phyloP scores from a whole-genome alignment of 768 basidiomycete species.

The Hygrophorus russula region DNA sequence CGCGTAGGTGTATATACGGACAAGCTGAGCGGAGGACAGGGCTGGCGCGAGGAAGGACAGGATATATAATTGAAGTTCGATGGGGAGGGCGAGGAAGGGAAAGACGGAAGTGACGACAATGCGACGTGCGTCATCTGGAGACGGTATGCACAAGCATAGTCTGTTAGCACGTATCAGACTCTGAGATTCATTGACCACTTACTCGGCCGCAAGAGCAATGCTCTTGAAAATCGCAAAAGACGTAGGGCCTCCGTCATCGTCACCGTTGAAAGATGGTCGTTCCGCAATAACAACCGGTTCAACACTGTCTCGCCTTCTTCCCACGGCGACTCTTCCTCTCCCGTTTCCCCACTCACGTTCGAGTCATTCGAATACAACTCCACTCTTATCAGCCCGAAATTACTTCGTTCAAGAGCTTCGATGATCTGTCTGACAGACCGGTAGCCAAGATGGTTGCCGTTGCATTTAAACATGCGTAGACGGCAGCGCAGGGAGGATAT shows the following conservation, averaged over 20 bases:
- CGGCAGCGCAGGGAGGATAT: slow-evolving; percentile 39
- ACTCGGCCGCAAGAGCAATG: no score
- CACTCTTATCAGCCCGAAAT: slow-evolving; percentile 35
- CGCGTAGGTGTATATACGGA: slow-evolving; percentile 42
- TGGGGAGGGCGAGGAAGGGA: slow-evolving; percentile 33
- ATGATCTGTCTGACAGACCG: slow-evolving; percentile 34
- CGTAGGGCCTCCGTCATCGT: no score
- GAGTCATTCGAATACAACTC: slow-evolving; percentile 40
- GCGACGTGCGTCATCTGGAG: no score
- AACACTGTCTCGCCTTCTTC: no score
- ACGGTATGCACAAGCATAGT: no score
- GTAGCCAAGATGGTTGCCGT: slow-evolving; percentile 42
- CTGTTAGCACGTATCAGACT: no score
- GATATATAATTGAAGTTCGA: slow-evolving; percentile 46
- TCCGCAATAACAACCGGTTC: no score
- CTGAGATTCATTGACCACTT: no score
- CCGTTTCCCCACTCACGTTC: slow-evolving; percentile 8
- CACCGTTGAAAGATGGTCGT: no score
- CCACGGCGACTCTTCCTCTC: no score
- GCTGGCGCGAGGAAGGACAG: slow-evolving; percentile 46
- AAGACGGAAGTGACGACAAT: slow-evolving; percentile 7
- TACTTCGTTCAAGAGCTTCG: slow-evolving; percentile 29
- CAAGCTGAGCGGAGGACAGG: slow-evolving; percentile 43
- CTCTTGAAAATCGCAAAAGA: no score
- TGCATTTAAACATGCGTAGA: slow-evolving; percentile 39